Evolutionary conservation across 495 filamentous ascomycete species (phyloP), one percentile per base, ranked within the genome.

Genomic region (Wilcoxina mikolae): DNA sequence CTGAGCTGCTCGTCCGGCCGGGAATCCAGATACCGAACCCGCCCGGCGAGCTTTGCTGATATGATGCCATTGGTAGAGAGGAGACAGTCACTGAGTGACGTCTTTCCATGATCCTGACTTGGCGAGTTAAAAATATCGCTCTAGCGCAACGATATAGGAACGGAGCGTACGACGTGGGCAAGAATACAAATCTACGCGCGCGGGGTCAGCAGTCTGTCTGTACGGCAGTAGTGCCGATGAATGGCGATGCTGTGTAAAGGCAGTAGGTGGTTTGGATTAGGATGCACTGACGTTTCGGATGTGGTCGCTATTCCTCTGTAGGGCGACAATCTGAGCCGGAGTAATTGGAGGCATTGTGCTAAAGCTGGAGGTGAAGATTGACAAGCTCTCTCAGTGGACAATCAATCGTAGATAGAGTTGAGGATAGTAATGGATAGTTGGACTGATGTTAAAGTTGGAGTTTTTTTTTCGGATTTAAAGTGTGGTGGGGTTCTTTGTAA

Each of bases 61-160:
- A 99, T 96, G 71, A 99, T 96, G 73, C 91, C 91, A 78, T 99
- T 99, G 60, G 93, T 95, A 68, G 93, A 87, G 60, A 99, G 86
- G 44, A 99, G 81, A 54, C 85, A 86, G 66, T 99, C 91, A 42
- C 89, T 93, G 58, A 99, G 81, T 20, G 93, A 95, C 4, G 91
- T 99, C 71, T 99, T 99, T 60, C 91, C 91, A 75, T 99, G 91
- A 65, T 99, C 91, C 80, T 82, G 54, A 50, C 26, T 17, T 38
- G 12, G 10, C 33, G 41, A 25, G 25, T 49, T 62, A 53, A 46
- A 51, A 45, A 31, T 56, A 47, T 29, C 26, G 41, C 48, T 22
- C 22, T 20, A 43, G 7, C 39, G 5, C 17, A 26, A 41, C 27
- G 1, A 17, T 26, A 18, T 38, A 22, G 38, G 10, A 4, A 20